Conservation (phyloP, 768 basidiomycete genomes). For the Suillus ampliporus region DNA sequence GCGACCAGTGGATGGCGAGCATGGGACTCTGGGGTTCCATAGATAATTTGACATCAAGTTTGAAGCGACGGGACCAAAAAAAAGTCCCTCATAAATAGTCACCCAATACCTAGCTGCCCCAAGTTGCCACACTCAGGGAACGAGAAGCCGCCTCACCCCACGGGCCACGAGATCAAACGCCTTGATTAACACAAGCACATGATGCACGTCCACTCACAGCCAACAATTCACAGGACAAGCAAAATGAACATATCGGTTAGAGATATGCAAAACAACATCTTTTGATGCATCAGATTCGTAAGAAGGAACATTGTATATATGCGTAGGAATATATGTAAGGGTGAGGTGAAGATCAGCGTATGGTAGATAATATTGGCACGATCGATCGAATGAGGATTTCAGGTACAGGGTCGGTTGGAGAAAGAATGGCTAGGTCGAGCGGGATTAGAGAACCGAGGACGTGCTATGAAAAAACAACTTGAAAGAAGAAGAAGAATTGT, state of each 20-base stretch:
- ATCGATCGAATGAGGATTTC: conserved; percentile 1
- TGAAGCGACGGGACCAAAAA: no score
- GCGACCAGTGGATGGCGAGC: no score
- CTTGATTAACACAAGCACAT: not conserved
- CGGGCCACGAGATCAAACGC: not conserved
- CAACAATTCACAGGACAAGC: no score
- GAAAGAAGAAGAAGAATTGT: not conserved
- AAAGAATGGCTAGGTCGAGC: not conserved
- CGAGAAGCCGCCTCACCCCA: not conserved
- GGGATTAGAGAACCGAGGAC: not conserved
- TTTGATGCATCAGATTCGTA: not conserved
- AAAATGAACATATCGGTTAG: no score
- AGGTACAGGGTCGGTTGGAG: conserved; percentile 2
- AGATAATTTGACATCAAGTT: no score
- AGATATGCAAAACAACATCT: not conserved
- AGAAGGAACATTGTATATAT: not conserved
- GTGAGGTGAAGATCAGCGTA: not conserved
- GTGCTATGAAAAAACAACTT: not conserved
- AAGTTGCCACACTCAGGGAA: not conserved
- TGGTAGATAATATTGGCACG: not conserved
- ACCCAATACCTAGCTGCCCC: not conserved
- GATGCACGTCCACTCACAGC: no score
- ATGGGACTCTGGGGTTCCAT: no score
- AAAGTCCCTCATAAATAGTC: not conserved
- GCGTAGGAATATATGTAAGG: not conserved